These are phyloP conservation scores for Grosmannia penicillata DNA, from an alignment of 2,329 filamentous ascomycete genomes.

Conservation along the genomic window DNA sequence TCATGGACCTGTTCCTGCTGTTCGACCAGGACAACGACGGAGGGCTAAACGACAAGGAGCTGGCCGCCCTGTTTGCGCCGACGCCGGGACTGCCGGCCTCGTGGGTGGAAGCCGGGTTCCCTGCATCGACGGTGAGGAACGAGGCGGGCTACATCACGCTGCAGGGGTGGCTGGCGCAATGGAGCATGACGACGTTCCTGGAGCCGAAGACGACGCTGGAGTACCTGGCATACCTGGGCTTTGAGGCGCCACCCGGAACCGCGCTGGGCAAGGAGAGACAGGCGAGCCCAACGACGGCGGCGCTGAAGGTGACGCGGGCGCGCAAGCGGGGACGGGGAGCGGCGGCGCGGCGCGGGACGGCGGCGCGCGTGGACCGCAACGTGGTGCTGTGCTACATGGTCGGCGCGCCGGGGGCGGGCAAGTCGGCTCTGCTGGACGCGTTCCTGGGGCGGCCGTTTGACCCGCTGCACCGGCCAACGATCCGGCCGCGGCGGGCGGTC, in stretches of 20 bases:
- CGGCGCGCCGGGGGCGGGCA: conserved; percentile 73
- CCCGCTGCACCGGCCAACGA: conserved; percentile 76
- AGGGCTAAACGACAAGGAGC: conserved; percentile 72
- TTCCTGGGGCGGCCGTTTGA: conserved; percentile 84
- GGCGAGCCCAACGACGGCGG: conserved; percentile 47
- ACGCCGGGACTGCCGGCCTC: conserved; percentile 78
- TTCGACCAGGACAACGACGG: conserved; percentile 98
- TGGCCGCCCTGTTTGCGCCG: conserved; percentile 77
- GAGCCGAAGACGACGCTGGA: conserved; percentile 90
- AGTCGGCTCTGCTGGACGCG: conserved; percentile 78
- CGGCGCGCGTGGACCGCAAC: conserved; percentile 79
- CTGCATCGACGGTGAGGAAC: conserved; percentile 85
- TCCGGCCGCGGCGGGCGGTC: conserved; percentile 83
- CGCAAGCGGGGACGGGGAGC: conserved; percentile 67
- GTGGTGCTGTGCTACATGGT: conserved; percentile 90
- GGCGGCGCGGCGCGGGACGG: conserved; percentile 49
- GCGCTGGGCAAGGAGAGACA: conserved; percentile 9
- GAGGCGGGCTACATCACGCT: conserved; percentile 91
- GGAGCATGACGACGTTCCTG: conserved; percentile 98
- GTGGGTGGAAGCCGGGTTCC: conserved; percentile 82
- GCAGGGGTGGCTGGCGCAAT: conserved; percentile 95
- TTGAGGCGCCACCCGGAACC: conserved; percentile 55
- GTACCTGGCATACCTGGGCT: conserved; percentile 91
- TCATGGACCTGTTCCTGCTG: conserved; percentile 86
- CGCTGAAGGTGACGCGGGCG: conserved; percentile 83